Evolutionary conservation across 106 monocot species (phyloP).

Genomic region (Ottelia alismoides): DNA sequence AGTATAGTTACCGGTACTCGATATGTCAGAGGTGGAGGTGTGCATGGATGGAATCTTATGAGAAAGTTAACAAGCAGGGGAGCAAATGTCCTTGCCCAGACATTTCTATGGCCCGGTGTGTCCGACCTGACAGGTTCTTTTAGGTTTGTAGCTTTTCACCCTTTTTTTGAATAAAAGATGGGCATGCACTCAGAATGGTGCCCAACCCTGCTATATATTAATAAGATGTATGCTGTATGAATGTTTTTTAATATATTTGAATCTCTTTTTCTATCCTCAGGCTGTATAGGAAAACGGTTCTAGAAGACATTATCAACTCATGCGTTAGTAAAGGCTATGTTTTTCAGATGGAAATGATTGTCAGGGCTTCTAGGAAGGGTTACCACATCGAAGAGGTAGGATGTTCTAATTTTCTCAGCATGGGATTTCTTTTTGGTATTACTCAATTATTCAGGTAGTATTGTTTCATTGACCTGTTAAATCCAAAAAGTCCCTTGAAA

Average conservation of each 20-base stretch:
- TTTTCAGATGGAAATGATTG: constrained; percentile 99
- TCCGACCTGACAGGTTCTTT: constrained; percentile 99
- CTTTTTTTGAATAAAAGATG: no score
- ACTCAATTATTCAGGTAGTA: no score
- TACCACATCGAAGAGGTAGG: constrained; percentile 97
- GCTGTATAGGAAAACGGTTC: constrained; percentile 64
- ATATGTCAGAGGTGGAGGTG: constrained; percentile 85
- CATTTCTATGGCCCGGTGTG: constrained; percentile 88
- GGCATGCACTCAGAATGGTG: no score
- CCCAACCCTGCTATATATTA: no score
- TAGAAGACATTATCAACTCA: constrained; percentile 90
- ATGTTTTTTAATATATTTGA: no score
- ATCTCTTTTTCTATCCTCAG: constrained; percentile 28
- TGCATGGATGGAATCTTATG: constrained; percentile 99
- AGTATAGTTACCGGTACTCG: constrained; percentile 94
- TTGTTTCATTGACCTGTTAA: no score
- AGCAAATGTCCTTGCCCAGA: constrained; percentile 97
- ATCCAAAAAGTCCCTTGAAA: no score
- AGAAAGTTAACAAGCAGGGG: constrained; percentile 94
- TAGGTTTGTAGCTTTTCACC: constrained; percentile 55
- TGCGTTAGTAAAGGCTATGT: constrained; percentile 98
- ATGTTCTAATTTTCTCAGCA: no score
- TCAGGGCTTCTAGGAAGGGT: constrained; percentile 87
- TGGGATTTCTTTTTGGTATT: no score
- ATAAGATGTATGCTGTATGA: no score